Percentiles rank a stretch among this genome's conserved stretches.
These are phyloP conservation scores for Saxophila tyrrhenica DNA, from an alignment of 495 filamentous ascomycete genomes.

Conservation along the genomic window DNA sequence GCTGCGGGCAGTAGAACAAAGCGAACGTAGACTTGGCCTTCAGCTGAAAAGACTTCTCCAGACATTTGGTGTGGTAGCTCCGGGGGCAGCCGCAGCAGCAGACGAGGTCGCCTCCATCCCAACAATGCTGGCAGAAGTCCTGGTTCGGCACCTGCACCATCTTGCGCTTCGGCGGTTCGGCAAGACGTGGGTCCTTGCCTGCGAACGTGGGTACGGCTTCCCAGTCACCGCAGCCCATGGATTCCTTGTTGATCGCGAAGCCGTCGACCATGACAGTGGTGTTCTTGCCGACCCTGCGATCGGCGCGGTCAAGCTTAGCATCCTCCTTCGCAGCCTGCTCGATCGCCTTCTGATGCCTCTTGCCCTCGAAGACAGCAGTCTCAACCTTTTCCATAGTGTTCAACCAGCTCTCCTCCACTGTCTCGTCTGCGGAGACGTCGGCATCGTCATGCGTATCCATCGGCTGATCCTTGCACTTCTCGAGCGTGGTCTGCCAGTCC, in stretches of 20 bases:
- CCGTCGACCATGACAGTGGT: constrained; percentile 50
- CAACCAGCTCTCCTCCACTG: constrained; percentile 49
- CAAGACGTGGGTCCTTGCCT: constrained; percentile 43
- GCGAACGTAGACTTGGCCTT: constrained; percentile 27
- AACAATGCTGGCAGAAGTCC: constrained; percentile 47
- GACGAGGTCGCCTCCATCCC: constrained; percentile 36
- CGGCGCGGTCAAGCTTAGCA: constrained; percentile 29
- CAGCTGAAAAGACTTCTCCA: constrained; percentile 32
- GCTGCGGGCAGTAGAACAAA: constrained; percentile 46
- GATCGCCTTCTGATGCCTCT: constrained; percentile 31
- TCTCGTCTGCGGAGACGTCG: constrained; percentile 26
- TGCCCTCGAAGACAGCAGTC: constrained; percentile 49
- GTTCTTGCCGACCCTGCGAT: constrained; percentile 46
- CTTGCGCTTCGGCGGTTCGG: constrained; percentile 35
- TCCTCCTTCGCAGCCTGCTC: constrained; percentile 22
- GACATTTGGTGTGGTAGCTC: constrained; percentile 44
- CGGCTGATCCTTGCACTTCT: constrained; percentile 46
- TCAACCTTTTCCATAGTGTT: constrained; percentile 48
- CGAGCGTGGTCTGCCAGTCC: constrained; percentile 44
- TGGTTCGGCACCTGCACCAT: constrained; percentile 38
- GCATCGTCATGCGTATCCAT: constrained; percentile 31
- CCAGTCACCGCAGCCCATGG: constrained; percentile 41
- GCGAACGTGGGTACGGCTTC: constrained; percentile 48
- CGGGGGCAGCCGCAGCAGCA: constrained; percentile 46
- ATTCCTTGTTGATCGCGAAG: constrained; percentile 49